phyloP scores from a whole-genome alignment of 176 grass and related monocot species.

The Lolium multiflorum region DNA sequence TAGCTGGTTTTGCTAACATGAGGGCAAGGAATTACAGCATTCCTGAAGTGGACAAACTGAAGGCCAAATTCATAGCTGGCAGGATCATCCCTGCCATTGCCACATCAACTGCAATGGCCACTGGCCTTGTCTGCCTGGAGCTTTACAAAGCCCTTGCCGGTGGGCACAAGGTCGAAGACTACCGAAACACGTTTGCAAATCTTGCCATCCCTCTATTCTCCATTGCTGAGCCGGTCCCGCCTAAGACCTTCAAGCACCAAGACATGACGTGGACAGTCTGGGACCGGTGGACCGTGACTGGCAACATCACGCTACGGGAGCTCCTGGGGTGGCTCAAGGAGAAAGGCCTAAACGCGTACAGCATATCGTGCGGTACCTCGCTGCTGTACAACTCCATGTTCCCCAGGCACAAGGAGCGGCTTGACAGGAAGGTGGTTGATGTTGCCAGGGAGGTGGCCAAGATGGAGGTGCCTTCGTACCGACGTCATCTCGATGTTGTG shows the following conservation, averaged over 20 bases:
- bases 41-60: conserved; percentile 86
- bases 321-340: conserved; percentile 79
- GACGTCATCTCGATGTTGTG: conserved; percentile 75
- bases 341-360: conserved; percentile 77
- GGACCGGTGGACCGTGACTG: conserved; percentile 83
- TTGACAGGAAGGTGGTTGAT: conserved; percentile 73
- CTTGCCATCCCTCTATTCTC: conserved; percentile 88
- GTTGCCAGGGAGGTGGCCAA: conserved; percentile 77
- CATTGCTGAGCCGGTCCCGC: conserved; percentile 81
- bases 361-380: conserved; percentile 79
- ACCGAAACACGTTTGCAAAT: conserved; percentile 86
- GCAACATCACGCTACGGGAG: conserved; percentile 74
- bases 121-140: conserved; percentile 84
- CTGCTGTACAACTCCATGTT: conserved; percentile 95
- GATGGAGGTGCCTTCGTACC: conserved; percentile 71
- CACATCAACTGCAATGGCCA: conserved; percentile 81
- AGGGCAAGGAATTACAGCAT: conserved; percentile 88
- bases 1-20: conserved; percentile 93
- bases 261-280: conserved; percentile 85
- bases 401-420: conserved; percentile 78
- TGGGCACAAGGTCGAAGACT: conserved; percentile 73
- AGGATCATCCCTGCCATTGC: conserved; percentile 90
- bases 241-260: conserved; percentile 69
- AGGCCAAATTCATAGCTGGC: conserved; percentile 92
- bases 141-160: conserved; percentile 81